Conservation (phyloP, 2,329 filamentous ascomycete species). For the Didymella segeticola region DNA sequence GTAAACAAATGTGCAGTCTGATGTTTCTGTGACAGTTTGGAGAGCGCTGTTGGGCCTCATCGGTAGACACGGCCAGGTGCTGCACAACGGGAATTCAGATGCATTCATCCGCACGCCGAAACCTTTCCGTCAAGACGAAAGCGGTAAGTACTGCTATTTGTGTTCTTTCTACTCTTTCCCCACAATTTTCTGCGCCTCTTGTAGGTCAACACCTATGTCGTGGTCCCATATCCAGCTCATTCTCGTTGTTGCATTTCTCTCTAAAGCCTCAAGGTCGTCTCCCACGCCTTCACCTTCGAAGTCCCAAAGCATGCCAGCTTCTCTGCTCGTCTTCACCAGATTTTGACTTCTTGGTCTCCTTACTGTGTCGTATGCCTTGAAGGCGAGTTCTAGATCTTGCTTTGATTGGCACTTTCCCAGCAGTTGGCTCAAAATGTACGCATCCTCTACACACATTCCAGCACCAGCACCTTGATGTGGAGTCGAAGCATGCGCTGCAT, state of each 20-base stretch:
- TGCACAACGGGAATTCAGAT: no score
- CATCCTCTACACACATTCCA: constrained; percentile 63
- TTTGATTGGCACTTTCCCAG: constrained; percentile 32
- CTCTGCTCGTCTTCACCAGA: constrained; percentile 49
- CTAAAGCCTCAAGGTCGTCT: constrained; percentile 46
- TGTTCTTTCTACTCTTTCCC: no score
- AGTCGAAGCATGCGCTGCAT: constrained; percentile 64
- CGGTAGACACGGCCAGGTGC: no score
- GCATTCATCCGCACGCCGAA: no score
- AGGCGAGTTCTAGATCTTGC: constrained; percentile 39
- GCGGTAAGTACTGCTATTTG: no score
- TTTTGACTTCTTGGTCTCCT: constrained; percentile 50
- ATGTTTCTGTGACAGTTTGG: no score
- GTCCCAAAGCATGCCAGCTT: constrained; percentile 51
- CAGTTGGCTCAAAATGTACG: constrained; percentile 52
- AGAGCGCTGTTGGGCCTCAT: no score
- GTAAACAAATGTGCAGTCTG: no score
- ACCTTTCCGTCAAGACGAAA: no score
- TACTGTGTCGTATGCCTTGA: constrained; percentile 49
- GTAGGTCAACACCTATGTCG: constrained; percentile 44
- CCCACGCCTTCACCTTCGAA: constrained; percentile 39
- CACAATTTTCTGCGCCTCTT: constrained; percentile 22
- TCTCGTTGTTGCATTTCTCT: constrained; percentile 35
- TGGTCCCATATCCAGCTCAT: constrained; percentile 53
- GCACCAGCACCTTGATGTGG: constrained; percentile 62